Conservation (phyloP, 2,329 filamentous ascomycete species). For the Penicillium brasilianum region DNA sequence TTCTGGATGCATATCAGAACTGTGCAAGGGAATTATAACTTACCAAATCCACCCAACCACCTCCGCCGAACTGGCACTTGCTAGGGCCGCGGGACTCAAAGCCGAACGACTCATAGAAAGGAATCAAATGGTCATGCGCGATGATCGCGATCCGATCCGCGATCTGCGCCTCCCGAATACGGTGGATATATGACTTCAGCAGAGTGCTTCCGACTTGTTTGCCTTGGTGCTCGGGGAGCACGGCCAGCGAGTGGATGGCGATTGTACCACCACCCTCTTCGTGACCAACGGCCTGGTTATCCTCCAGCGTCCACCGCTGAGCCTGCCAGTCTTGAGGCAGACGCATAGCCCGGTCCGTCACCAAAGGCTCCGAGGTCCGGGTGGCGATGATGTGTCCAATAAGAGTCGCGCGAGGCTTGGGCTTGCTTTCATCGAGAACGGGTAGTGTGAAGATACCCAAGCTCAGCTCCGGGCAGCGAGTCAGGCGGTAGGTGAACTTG, state of each 20-base stretch:
- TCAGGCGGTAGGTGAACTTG: constrained; percentile 78
- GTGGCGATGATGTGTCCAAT: constrained; percentile 81
- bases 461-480: constrained; percentile 74
- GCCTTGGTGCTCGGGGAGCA: constrained; percentile 75
- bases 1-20: background rate
- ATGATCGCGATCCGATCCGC: constrained; percentile 77
- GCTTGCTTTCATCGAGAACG: constrained; percentile 58
- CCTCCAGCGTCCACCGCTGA: constrained; percentile 45
- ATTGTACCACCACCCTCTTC: constrained; percentile 75
- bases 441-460: constrained; percentile 76
- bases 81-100: constrained; percentile 74
- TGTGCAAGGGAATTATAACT: constrained; percentile 28
- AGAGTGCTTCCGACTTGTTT: constrained; percentile 75
- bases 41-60: constrained; percentile 84
- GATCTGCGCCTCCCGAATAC: constrained; percentile 71
- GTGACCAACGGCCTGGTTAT: constrained; percentile 64
- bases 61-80: constrained; percentile 73
- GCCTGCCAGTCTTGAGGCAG: constrained; percentile 70
- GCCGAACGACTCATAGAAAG: constrained; percentile 77
- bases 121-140: constrained; percentile 73
- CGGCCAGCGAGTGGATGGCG: constrained; percentile 80
- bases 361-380: constrained; percentile 64
- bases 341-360: constrained; percentile 79
- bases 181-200: constrained; percentile 76
- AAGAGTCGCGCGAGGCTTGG: constrained; percentile 66